Evolutionary conservation across 495 filamentous ascomycete species (phyloP).

Genomic region (Trichoderma asperelloides): DNA sequence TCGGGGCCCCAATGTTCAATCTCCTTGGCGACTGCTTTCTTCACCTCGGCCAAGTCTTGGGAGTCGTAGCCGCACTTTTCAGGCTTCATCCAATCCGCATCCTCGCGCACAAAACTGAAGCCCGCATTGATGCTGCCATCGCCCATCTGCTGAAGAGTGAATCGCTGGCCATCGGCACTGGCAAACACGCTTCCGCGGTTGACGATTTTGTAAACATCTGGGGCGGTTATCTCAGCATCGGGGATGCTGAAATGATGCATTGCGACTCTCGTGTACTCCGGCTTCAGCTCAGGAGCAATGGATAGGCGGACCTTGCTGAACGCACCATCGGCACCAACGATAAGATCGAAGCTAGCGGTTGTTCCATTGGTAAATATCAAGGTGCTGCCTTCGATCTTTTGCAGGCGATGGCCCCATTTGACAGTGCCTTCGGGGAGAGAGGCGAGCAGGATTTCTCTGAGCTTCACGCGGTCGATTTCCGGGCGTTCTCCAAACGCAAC

Average conservation of each 20-base stretch:
- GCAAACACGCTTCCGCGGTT: slow-evolving; percentile 39
- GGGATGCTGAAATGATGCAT: slow-evolving; percentile 30
- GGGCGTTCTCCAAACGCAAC: slow-evolving; percentile 23
- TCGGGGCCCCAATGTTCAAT: slow-evolving; percentile 23
- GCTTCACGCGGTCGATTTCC: slow-evolving; percentile 33
- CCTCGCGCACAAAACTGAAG: slow-evolving; percentile 13
- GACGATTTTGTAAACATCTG: slow-evolving; percentile 30
- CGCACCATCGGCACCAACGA: slow-evolving; percentile 39
- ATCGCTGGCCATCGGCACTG: slow-evolving; percentile 25
- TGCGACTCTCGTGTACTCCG: slow-evolving; percentile 28
- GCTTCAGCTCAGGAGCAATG: slow-evolving; percentile 21
- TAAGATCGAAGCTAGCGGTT: slow-evolving; percentile 28
- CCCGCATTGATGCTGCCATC: slow-evolving; percentile 36
- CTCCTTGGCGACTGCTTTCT: slow-evolving; percentile 19
- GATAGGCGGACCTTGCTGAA: slow-evolving; percentile 31
- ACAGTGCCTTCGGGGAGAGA: slow-evolving; percentile 33
- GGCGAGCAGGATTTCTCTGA: slow-evolving; percentile 30
- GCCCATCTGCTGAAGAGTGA: slow-evolving; percentile 38
- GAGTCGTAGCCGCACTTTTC: slow-evolving; percentile 26
- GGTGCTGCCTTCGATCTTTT: slow-evolving; percentile 18
- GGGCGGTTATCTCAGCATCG: slow-evolving; percentile 27
- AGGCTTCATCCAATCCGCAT: slow-evolving; percentile 28
- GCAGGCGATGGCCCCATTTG: slow-evolving; percentile 39
- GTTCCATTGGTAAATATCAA: slow-evolving; percentile 18
- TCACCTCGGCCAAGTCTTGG: slow-evolving; percentile 18